phyloP scores from a whole-genome alignment of 75 land plant species.

The Cryptomeria japonica region DNA sequence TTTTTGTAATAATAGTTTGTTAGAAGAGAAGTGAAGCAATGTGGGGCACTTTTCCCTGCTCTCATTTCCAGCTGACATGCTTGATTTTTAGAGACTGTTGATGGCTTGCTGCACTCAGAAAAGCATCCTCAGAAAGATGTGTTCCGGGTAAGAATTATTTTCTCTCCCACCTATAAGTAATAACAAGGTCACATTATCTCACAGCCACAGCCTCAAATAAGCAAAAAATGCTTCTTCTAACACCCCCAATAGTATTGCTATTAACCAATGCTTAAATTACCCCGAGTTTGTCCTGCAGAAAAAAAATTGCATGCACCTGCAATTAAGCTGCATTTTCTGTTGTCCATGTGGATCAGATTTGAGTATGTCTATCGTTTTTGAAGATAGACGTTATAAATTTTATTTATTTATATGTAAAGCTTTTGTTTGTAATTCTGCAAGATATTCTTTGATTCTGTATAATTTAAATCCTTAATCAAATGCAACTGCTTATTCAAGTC shows the following conservation, averaged over 20 bases:
- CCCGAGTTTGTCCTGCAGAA: background rate
- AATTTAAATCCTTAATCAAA: background rate
- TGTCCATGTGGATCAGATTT: too few relatives aligned
- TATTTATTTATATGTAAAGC: background rate
- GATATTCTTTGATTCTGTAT: background rate
- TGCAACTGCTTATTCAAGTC: background rate
- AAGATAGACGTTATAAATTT: background rate
- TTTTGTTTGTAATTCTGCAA: background rate
- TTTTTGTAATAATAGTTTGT: background rate
- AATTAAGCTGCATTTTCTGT: background rate
- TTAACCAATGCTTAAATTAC: background rate
- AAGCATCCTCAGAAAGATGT: background rate
- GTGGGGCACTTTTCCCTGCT: background rate
- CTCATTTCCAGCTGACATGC: background rate
- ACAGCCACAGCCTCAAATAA: background rate
- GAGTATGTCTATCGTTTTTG: background rate
- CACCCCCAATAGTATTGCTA: background rate
- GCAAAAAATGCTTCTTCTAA: background rate
- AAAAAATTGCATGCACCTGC: background rate
- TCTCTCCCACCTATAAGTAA: background rate
- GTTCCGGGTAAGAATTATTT: background rate
- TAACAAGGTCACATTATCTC: background rate
- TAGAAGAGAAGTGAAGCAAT: background rate
- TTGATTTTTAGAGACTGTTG: constrained; percentile 4
- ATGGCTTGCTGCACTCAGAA: background rate